phyloP scores from a whole-genome alignment of 352 stramenopile species.

The Pelagophyceae sp. region DNA sequence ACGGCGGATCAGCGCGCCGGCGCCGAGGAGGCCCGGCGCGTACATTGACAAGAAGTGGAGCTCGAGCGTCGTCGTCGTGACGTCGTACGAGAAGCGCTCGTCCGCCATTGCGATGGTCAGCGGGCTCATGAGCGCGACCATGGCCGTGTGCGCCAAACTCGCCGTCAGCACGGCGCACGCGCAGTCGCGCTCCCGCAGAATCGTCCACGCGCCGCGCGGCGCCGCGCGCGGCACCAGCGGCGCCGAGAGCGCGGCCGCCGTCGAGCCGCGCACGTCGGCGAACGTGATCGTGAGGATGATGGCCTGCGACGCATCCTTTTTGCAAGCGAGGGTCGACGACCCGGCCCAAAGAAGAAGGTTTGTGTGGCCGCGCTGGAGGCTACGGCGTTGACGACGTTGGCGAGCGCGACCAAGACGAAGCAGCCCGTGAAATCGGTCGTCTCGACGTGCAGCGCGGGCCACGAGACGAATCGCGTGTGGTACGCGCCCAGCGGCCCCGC shows the following conservation, averaged over 20 bases:
- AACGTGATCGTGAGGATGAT: slow-evolving; percentile 20
- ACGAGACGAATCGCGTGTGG: background rate
- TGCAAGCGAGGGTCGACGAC: too few species aligned
- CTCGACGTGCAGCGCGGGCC: background rate
- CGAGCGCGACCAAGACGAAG: slow-evolving; percentile 20
- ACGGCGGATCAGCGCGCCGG: slow-evolving; percentile 20
- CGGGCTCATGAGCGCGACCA: slow-evolving; percentile 29
- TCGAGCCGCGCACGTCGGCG: background rate
- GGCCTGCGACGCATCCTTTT: background rate
- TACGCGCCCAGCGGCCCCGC: slow-evolving; percentile 21
- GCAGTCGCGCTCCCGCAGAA: slow-evolving; percentile 14
- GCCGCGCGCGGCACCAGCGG: background rate
- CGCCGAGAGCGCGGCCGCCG: background rate
- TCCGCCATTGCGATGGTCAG: slow-evolving; percentile 20
- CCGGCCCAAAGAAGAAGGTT: too few species aligned
- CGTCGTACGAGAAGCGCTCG: slow-evolving; percentile 15
- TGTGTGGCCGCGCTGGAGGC: too few species aligned
- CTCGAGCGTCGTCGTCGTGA: slow-evolving; percentile 21
- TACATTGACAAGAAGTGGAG: slow-evolving; percentile 30
- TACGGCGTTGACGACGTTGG: slow-evolving; percentile 20
- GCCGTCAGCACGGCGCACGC: slow-evolving; percentile 21
- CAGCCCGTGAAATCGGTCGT: slow-evolving; percentile 16
- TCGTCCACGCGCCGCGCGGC: background rate
- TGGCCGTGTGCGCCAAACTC: slow-evolving; percentile 28
- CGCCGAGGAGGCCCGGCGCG: slow-evolving; percentile 21